Conservation (phyloP, 1,284 basidiomycete species). For the Heliocybe sulcata region DNA sequence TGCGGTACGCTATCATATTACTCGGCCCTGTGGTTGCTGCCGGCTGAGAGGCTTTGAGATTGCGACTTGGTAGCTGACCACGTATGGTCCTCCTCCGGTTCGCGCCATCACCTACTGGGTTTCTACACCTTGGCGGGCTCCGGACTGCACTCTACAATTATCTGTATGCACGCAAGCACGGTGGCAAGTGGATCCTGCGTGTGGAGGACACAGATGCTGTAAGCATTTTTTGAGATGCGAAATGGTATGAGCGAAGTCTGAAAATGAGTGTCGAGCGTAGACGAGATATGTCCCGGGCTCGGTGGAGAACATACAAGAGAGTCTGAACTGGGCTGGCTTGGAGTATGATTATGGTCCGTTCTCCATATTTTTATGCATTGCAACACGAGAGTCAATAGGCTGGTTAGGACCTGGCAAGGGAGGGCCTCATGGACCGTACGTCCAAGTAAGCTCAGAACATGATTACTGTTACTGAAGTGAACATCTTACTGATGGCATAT, state of each 20-base stretch:
- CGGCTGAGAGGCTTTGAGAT: not conserved
- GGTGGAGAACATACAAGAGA: slow-evolving; percentile 71
- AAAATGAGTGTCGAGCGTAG: slow-evolving; percentile 28
- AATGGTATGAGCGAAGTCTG: not conserved
- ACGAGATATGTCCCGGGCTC: slow-evolving; percentile 77
- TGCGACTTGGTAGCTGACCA: not conserved
- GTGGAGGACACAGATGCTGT: slow-evolving; percentile 95
- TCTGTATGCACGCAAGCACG: slow-evolving; percentile 73
- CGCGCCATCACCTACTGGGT: slow-evolving; percentile 95
- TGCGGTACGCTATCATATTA: too few relatives aligned
- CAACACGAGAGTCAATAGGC: not conserved
- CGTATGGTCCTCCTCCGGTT: slow-evolving; percentile 75
- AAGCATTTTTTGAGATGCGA: slow-evolving; percentile 12
- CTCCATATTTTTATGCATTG: not conserved
- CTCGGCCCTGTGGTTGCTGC: too few relatives aligned
- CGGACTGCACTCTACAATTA: slow-evolving; percentile 94
- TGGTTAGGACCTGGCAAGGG: slow-evolving; percentile 67
- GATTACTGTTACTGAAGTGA: not conserved
- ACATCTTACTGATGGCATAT: not conserved
- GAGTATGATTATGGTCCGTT: slow-evolving; percentile 82
- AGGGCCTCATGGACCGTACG: slow-evolving; percentile 74
- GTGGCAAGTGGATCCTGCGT: slow-evolving; percentile 85
- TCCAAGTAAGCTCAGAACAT: slow-evolving; percentile 47
- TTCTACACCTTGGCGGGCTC: slow-evolving; percentile 93
- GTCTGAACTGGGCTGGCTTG: slow-evolving; percentile 89